A percentile compares a stretch with the other conserved stretches of the same genome.
These are phyloP conservation scores for Gremmenia infestans DNA, from an alignment of 2,329 filamentous ascomycete species.

Conservation along the genomic window DNA sequence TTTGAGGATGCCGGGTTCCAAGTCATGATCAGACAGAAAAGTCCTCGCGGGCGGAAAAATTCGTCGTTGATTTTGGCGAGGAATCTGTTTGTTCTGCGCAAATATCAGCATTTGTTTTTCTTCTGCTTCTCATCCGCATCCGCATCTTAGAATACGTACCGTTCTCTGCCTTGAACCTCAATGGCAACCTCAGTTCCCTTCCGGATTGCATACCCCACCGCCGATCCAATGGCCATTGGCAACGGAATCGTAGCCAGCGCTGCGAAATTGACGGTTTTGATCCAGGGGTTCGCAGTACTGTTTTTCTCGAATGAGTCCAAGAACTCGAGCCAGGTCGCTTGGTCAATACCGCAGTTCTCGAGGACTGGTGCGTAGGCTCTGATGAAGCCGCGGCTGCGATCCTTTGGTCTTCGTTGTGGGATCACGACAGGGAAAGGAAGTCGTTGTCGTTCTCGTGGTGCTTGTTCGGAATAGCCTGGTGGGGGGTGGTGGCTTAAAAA, in stretches of 20 bases:
- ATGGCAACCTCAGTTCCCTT: neutral
- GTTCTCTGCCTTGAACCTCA: neutral
- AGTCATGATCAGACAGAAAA: slow-evolving; percentile 46
- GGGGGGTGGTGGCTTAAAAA: slow-evolving; percentile 6
- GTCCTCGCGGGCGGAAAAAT: slow-evolving; percentile 50
- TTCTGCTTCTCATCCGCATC: neutral
- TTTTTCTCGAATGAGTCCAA: slow-evolving; percentile 42
- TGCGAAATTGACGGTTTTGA: slow-evolving; percentile 37
- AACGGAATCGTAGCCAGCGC: slow-evolving; percentile 2
- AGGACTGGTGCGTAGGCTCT: slow-evolving; percentile 46
- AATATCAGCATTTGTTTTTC: neutral
- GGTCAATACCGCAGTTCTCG: slow-evolving; percentile 39
- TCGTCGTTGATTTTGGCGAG: slow-evolving; percentile 49
- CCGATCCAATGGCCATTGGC: neutral
- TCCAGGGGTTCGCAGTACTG: slow-evolving; percentile 34
- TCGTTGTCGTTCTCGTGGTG: neutral
- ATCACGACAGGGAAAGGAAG: slow-evolving; percentile 38
- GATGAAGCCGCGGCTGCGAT: slow-evolving; percentile 44
- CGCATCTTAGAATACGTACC: neutral
- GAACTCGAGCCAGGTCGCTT: slow-evolving; percentile 44
- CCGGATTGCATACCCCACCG: neutral
- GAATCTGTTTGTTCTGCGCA: neutral
- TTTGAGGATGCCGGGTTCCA: slow-evolving; percentile 2
- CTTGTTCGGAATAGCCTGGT: neutral
- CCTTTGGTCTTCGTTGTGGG: slow-evolving; percentile 45